Percentiles rank a stretch among this genome's conserved stretches.
Conservation (phyloP, 371 early-diverging fungal species). For the Actinomucor elegans region DNA sequence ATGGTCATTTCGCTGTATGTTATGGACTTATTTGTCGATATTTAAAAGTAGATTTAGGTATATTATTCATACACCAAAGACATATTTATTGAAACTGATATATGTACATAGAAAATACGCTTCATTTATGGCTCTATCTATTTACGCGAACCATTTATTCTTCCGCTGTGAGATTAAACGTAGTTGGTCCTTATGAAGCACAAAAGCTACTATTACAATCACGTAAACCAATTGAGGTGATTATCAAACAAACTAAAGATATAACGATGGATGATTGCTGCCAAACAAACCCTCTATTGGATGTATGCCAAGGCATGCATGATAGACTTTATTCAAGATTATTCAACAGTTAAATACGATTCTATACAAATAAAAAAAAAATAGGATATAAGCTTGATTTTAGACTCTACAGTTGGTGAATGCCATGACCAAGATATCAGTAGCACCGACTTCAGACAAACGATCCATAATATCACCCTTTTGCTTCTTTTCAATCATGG, state of each 20-base stretch:
- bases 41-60: constrained; percentile 58
- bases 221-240: constrained; percentile 54
- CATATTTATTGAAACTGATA: constrained; percentile 60
- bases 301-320: constrained; percentile 89
- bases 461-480: constrained; percentile 91
- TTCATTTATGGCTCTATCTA: constrained; percentile 78
- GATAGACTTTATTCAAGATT: constrained; percentile 85
- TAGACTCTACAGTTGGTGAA: constrained; percentile 83
- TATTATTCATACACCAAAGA: constrained; percentile 73
- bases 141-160: constrained; percentile 83
- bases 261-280: constrained; percentile 57
- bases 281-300: constrained; percentile 75
- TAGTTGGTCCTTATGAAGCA: constrained; percentile 87
- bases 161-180: constrained; percentile 86
- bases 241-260: constrained; percentile 42
- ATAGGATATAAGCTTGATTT: not conserved
- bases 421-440: constrained; percentile 86
- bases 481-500: constrained; percentile 84
- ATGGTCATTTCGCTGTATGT: constrained; percentile 71
- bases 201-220: constrained; percentile 71
- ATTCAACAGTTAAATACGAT: constrained; percentile 79
- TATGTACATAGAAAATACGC: constrained; percentile 65
- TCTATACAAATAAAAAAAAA: not conserved
- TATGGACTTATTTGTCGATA: constrained; percentile 69
- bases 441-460: constrained; percentile 84